Percentiles rank a stretch among this genome's conserved stretches.
Conservation (phyloP, 768 basidiomycete species). For the Cyclocybe aegerita region DNA sequence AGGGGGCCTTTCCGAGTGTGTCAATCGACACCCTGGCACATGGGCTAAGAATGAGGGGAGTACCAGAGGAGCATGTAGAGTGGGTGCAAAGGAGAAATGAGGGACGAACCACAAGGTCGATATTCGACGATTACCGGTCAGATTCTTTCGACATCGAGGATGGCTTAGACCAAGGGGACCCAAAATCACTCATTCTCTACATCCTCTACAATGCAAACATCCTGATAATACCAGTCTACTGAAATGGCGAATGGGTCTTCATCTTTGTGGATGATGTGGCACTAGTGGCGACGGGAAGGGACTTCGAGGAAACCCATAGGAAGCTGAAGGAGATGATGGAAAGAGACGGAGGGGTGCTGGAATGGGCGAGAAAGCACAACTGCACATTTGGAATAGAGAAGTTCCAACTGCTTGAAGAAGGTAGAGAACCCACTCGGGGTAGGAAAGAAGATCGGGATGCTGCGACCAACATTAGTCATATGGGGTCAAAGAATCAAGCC, state of each 20-base stretch:
- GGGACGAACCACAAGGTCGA: conserved; percentile 8
- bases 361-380: conserved; percentile 10
- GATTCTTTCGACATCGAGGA: conserved; percentile 5
- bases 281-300: conserved; percentile 19
- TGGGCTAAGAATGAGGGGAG: background rate
- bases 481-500: background rate
- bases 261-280: conserved; percentile 29
- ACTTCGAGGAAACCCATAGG: conserved; percentile 17
- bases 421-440: too few species aligned
- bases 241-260: background rate
- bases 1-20: conserved; percentile 35
- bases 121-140: conserved; percentile 9
- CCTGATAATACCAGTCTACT: conserved; percentile 3
- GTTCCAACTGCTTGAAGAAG: conserved; percentile 5
- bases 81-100: conserved; percentile 10
- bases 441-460: background rate
- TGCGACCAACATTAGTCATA: background rate
- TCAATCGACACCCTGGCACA: background rate
- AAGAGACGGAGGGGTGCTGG: conserved; percentile 1
- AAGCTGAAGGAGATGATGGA: conserved; percentile 14
- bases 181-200: conserved; percentile 15
- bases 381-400: conserved; percentile 9
- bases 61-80: background rate
- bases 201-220: conserved; percentile 17
- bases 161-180: conserved; percentile 18